A percentile compares a stretch with the other conserved stretches of the same genome.
Evolutionary conservation across 352 stramenopile species (phyloP).

Genomic region (Pythium coloratum): DNA sequence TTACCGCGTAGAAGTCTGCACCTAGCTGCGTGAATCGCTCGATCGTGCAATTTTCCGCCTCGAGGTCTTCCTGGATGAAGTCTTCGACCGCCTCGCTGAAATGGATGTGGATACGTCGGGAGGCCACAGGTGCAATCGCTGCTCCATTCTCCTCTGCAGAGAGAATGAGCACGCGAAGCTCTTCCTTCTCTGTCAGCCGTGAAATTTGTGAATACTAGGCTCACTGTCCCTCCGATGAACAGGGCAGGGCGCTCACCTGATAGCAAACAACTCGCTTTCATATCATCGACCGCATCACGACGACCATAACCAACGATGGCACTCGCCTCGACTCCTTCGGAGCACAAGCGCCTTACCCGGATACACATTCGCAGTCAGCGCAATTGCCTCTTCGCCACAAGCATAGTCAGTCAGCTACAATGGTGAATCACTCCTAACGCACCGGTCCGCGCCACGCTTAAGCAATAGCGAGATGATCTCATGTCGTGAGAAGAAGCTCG

Average conservation of each 20-base stretch:
- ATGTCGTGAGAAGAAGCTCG: slow-evolving; percentile 60
- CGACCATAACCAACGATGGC: slow-evolving; percentile 50
- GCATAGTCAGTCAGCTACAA: neutral
- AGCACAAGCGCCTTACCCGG: slow-evolving; percentile 43
- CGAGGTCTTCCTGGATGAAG: slow-evolving; percentile 63
- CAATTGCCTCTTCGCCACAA: neutral
- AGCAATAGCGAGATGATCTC: slow-evolving; percentile 55
- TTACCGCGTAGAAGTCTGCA: slow-evolving; percentile 40
- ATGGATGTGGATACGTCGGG: slow-evolving; percentile 48
- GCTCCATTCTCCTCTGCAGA: neutral
- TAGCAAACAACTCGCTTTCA: slow-evolving; percentile 67
- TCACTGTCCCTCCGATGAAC: neutral
- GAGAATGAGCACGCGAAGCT: slow-evolving; percentile 20
- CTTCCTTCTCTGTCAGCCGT: slow-evolving; percentile 6
- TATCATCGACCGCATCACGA: slow-evolving; percentile 45
- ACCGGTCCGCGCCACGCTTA: slow-evolving; percentile 63
- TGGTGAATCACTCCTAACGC: slow-evolving; percentile 5
- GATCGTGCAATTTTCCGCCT: slow-evolving; percentile 31
- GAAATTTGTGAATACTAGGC: neutral
- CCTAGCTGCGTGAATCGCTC: slow-evolving; percentile 42
- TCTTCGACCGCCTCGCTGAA: slow-evolving; percentile 69
- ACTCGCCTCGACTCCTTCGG: slow-evolving; percentile 40
- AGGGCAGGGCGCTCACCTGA: slow-evolving; percentile 34
- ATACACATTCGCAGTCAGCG: neutral
- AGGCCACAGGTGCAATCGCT: neutral